A percentile compares a stretch with the other conserved stretches of the same genome.
Evolutionary conservation across 2,329 filamentous ascomycete genomes (phyloP).

Genomic region (Clonostachys rosea): DNA sequence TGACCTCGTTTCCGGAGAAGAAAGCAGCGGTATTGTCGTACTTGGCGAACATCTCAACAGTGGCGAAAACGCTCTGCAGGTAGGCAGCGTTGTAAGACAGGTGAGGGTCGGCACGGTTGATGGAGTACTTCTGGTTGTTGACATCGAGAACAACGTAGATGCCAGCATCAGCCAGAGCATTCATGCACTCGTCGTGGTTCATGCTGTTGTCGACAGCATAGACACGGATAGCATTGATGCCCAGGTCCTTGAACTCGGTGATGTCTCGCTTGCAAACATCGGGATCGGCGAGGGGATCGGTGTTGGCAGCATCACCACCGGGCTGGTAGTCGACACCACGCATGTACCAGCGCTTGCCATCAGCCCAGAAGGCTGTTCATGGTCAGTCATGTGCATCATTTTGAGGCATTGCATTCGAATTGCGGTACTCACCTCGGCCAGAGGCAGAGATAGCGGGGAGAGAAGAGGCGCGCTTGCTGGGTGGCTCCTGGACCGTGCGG

Average conservation of each 20-base stretch:
- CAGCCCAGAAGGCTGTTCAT: slow-evolving; percentile 47
- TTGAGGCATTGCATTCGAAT: background rate
- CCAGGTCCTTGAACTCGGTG: slow-evolving; percentile 74
- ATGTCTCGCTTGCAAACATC: slow-evolving; percentile 75
- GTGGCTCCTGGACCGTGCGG: slow-evolving; percentile 37
- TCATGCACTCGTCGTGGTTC: slow-evolving; percentile 84
- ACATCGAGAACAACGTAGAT: slow-evolving; percentile 92
- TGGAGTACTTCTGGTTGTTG: slow-evolving; percentile 84
- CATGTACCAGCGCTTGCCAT: slow-evolving; percentile 50
- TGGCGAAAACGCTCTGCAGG: slow-evolving; percentile 80
- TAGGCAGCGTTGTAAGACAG: slow-evolving; percentile 84
- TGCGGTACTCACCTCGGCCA: slow-evolving; percentile 45
- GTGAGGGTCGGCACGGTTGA: slow-evolving; percentile 75
- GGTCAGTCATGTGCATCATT: no score
- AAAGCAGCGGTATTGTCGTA: slow-evolving; percentile 86
- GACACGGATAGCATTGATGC: slow-evolving; percentile 87
- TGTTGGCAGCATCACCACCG: slow-evolving; percentile 48
- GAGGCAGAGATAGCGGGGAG: slow-evolving; percentile 46
- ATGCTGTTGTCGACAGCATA: slow-evolving; percentile 87
- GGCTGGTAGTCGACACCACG: slow-evolving; percentile 60
- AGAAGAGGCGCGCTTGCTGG: slow-evolving; percentile 42
- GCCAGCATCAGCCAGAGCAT: slow-evolving; percentile 70
- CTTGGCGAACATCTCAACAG: slow-evolving; percentile 75
- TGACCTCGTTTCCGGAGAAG: slow-evolving; percentile 79
- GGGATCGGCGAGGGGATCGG: slow-evolving; percentile 74